Evolutionary conservation across 495 filamentous ascomycete genomes (phyloP), one percentile per base, ranked within the genome.

Genomic region (Bombardia bombarda): DNA sequence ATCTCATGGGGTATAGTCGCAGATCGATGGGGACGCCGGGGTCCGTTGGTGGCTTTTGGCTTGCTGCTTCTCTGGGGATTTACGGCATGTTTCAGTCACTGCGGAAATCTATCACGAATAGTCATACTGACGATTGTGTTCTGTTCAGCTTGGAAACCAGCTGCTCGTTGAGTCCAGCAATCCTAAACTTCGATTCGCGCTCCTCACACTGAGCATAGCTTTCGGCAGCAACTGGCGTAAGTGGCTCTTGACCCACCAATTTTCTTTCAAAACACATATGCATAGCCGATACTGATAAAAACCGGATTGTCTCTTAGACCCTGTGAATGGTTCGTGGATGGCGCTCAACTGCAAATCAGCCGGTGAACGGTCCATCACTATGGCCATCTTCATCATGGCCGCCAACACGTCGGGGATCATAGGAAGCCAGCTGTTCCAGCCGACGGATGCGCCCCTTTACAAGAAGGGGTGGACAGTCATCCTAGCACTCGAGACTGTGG

Each of bases 381-480:
- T 68, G 53, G 61, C 57, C 10, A 58, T 76, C 36, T 61, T 77
- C 32, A 66, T 80, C 31, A 77, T 77, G 72, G 65, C 69, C 8
- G 77, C 75, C 9, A 75, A 75, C 43, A 58, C 63, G 33, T 58
- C 68, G 3, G 73, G 73, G 2, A 77, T 74, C 20, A 66, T 72
- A 7, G 73, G 75, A 3, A 65, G 66, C 6, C 74, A 79, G 50
- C 61, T 78, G 31, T 78, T 78, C 57, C 69, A 70, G 19, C 65
- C 67, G 0, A 47, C 64, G 14, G 74, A 78, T 25, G 65, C 63
- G 12, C 75, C 75, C 4, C 58, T 71, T 3, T 79, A 81, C 22
- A 19, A 19, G 17, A 56, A 28, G 2, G 55, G 55, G 1, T 61
- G 58, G 58, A 53, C 49, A 7, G 46, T 38, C 24, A 58, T 61